Evolutionary conservation across 768 basidiomycete species (phyloP).

Genomic region (Trametes cinnabarina): DNA sequence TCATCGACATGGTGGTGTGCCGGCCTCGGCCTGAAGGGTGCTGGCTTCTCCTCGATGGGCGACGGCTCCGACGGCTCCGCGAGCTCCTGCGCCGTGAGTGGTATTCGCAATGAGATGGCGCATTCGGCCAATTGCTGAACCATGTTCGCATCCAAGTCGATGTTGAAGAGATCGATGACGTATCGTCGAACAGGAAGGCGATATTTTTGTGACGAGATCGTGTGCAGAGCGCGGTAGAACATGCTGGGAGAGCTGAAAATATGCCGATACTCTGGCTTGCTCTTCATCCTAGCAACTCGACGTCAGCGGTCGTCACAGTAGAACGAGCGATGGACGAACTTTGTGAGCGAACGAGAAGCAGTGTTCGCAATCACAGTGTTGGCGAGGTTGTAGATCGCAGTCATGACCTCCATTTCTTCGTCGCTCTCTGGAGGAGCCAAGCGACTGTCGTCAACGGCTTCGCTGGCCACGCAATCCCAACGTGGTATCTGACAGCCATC

Average conservation of each 20-base stretch:
- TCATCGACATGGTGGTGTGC: conserved; percentile 38
- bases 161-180: conserved; percentile 88
- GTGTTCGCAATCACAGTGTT: conserved; percentile 96
- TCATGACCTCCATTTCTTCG: conserved; percentile 79
- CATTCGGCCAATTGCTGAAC: conserved; percentile 54
- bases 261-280: conserved; percentile 66
- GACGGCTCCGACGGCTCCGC: conserved; percentile 55
- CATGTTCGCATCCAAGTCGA: conserved; percentile 67
- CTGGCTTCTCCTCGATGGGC: neutral
- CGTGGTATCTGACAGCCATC: conserved; percentile 56
- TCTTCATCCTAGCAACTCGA: conserved; percentile 61
- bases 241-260: conserved; percentile 78
- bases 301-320: neutral
- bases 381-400: conserved; percentile 88
- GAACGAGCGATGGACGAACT: conserved; percentile 43
- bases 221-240: conserved; percentile 82
- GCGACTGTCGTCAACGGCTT: conserved; percentile 38
- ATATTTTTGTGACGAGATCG: conserved; percentile 86
- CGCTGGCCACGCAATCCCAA: conserved; percentile 48
- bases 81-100: conserved; percentile 1
- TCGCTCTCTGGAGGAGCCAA: conserved; percentile 65
- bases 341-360: conserved; percentile 85
- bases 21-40: conserved; percentile 1
- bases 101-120: conserved; percentile 40
- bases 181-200: conserved; percentile 90